A percentile compares a stretch with the other conserved stretches of the same genome.
These are phyloP conservation scores for Skeletonema tropicum DNA, from an alignment of 108 stramenopile species.

Conservation along the genomic window DNA sequence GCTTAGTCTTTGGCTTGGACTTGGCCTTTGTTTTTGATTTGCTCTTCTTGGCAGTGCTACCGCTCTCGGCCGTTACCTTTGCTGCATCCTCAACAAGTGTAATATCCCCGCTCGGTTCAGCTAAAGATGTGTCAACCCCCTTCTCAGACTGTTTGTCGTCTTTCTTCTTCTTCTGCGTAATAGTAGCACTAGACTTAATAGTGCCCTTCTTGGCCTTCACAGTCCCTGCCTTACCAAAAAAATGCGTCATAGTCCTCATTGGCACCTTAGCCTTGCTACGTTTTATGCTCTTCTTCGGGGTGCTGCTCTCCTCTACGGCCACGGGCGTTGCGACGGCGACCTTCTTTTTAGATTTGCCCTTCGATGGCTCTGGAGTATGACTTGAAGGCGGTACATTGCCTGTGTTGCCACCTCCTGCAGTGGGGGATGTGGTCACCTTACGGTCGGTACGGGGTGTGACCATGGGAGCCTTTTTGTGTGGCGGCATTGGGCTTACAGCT, in stretches of 20 bases:
- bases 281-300: not conserved
- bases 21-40: not conserved
- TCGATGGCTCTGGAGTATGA: not conserved
- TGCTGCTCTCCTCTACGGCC: not conserved
- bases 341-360: conserved; percentile 3
- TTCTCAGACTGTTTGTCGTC: not conserved
- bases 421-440: not conserved
- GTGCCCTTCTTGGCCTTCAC: not conserved
- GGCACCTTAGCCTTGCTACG: not conserved
- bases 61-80: not conserved
- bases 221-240: not conserved
- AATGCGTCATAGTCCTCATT: not conserved
- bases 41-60: not conserved
- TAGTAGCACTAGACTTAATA: not conserved
- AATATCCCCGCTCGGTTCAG: not conserved
- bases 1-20: not conserved
- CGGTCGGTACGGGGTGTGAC: conserved; percentile 15
- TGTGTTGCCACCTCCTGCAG: not conserved
- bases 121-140: not conserved
- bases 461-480: conserved; percentile 10
- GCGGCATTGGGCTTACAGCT: conserved; percentile 27
- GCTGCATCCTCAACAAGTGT: not conserved
- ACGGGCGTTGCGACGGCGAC: conserved; percentile 1
- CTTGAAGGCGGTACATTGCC: not conserved
- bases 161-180: not conserved